Evolutionary conservation across 2,329 filamentous ascomycete genomes (phyloP).

Genomic region (Cercospora nicotianae): DNA sequence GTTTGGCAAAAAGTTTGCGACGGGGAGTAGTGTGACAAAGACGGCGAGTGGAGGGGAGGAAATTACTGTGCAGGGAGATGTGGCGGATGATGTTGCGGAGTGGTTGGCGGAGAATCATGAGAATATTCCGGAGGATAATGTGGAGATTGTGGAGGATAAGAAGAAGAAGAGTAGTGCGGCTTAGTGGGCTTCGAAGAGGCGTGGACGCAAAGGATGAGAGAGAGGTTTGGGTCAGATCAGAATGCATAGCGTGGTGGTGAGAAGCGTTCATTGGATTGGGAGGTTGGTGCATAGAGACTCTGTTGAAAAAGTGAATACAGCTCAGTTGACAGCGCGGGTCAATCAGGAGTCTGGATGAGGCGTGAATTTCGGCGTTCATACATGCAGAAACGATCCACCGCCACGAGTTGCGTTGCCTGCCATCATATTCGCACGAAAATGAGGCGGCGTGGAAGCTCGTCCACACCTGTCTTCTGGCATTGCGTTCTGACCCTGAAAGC

Average conservation of each 20-base stretch:
- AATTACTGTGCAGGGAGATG: constrained; percentile 95
- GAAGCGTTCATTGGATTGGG: neutral
- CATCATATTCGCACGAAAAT: neutral
- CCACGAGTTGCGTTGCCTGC: neutral
- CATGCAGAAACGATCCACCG: neutral
- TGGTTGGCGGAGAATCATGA: constrained; percentile 87
- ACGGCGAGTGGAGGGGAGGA: constrained; percentile 75
- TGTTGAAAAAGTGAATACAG: neutral
- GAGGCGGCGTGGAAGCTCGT: neutral
- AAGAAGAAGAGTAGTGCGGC: constrained; percentile 67
- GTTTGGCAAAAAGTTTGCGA: constrained; percentile 97
- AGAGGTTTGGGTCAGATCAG: neutral
- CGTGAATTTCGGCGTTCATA: neutral
- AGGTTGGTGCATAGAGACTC: neutral
- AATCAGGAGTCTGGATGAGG: neutral
- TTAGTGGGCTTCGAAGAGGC: neutral
- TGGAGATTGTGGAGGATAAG: constrained; percentile 94
- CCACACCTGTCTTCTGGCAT: neutral
- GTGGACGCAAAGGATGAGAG: neutral
- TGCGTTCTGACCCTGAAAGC: neutral
- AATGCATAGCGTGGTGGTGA: constrained; percentile 1
- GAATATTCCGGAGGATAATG: constrained; percentile 89
- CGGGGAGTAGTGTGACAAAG: constrained; percentile 89
- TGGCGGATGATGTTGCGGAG: constrained; percentile 91
- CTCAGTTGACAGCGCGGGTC: neutral